Percentiles rank a stretch among this genome's conserved stretches.
These are phyloP conservation scores for Cystofilobasidium macerans DNA, from an alignment of 768 basidiomycete species.

Conservation along the genomic window DNA sequence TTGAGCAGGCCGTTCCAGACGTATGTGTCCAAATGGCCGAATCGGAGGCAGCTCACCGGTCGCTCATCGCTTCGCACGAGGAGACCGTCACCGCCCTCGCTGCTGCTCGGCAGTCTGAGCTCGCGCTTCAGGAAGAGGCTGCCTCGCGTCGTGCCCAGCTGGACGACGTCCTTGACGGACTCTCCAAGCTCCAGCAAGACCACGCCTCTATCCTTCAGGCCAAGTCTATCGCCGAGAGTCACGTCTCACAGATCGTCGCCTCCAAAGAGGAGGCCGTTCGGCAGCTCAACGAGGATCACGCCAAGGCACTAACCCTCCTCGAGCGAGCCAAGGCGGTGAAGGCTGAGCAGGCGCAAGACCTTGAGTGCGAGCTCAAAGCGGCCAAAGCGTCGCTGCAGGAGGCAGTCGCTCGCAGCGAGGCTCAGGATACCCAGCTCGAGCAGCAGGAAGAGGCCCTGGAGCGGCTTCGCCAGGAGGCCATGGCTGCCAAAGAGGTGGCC, in stretches of 20 bases:
- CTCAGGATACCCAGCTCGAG: neutral
- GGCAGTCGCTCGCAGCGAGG: neutral
- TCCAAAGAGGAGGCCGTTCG: neutral
- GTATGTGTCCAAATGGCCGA: neutral
- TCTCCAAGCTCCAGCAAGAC: constrained; percentile 1
- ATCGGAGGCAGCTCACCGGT: neutral
- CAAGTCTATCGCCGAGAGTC: neutral
- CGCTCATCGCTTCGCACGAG: neutral
- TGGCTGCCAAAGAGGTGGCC: neutral
- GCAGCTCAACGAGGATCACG: neutral
- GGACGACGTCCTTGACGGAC: neutral
- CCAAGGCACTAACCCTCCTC: neutral
- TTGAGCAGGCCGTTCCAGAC: neutral
- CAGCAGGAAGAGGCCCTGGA: neutral
- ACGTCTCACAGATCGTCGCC: neutral
- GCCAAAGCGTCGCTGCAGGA: neutral
- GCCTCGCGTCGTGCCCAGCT: neutral
- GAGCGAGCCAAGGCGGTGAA: neutral
- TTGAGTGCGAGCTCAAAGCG: neutral
- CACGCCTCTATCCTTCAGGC: neutral
- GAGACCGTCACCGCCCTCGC: neutral
- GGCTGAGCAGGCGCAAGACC: neutral
- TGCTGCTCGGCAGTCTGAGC: neutral
- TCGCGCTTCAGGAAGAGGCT: neutral
- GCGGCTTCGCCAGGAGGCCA: neutral